Conservation (phyloP, 805 yeast species). For the Metschnikowia similis region DNA sequence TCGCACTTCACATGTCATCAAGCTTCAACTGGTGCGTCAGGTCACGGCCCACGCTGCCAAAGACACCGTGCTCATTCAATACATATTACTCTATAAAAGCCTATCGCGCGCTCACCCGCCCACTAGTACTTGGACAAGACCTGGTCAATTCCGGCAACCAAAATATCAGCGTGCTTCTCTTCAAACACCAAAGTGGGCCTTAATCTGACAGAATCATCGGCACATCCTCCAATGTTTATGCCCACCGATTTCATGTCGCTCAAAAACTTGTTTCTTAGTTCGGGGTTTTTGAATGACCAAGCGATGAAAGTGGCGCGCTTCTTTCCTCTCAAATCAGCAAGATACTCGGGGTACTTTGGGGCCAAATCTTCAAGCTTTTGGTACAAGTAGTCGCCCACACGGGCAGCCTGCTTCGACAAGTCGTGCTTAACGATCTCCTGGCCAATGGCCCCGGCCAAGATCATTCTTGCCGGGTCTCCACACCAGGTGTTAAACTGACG, state of each 20-base stretch:
- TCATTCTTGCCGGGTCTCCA: conserved; percentile 81
- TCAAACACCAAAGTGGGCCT: conserved; percentile 79
- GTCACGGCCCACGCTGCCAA: background rate
- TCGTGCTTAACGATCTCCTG: conserved; percentile 59
- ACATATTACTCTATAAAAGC: background rate
- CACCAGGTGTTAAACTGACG: conserved; percentile 94
- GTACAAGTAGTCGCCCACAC: conserved; percentile 67
- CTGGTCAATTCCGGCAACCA: conserved; percentile 42
- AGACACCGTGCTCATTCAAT: background rate
- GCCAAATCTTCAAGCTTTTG: conserved; percentile 50
- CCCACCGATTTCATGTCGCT: conserved; percentile 58
- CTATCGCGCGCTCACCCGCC: too few species aligned
- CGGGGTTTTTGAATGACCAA: conserved; percentile 58
- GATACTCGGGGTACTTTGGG: conserved; percentile 47
- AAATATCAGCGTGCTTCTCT: conserved; percentile 72
- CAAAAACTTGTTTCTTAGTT: conserved; percentile 59
- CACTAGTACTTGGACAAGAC: conserved; percentile 31
- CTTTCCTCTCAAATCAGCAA: conserved; percentile 67
- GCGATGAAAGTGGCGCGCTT: conserved; percentile 77
- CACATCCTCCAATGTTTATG: conserved; percentile 83
- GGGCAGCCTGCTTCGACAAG: conserved; percentile 50
- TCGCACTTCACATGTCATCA: too few species aligned
- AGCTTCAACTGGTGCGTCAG: too few species aligned
- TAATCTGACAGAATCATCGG: conserved; percentile 70
- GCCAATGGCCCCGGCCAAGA: conserved; percentile 71